A percentile compares a stretch with the other conserved stretches of the same genome.
Conservation (phyloP, 2,329 filamentous ascomycete genomes). For the Trichoderma sp. region DNA sequence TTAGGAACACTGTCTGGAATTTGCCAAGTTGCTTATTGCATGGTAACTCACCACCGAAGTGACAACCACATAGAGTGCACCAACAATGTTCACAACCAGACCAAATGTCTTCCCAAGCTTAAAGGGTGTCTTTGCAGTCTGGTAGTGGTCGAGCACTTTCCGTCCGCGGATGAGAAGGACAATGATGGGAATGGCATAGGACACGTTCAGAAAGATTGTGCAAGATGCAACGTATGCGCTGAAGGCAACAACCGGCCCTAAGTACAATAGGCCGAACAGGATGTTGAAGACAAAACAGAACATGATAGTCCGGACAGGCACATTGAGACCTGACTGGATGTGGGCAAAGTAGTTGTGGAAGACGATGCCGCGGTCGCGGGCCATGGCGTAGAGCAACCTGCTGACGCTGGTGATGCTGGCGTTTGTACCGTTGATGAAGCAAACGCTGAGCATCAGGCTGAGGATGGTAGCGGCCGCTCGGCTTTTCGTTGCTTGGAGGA, state of each 20-base stretch:
- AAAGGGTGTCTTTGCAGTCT: slow-evolving; percentile 12
- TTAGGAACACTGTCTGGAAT: not conserved
- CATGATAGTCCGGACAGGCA: slow-evolving; percentile 22
- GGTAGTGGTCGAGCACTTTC: slow-evolving; percentile 18
- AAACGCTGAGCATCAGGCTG: slow-evolving; percentile 15
- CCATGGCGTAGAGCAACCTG: slow-evolving; percentile 20
- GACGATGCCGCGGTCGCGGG: slow-evolving; percentile 18
- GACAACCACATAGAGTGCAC: slow-evolving; percentile 12
- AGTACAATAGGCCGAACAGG: slow-evolving; percentile 12
- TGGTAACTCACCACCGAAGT: slow-evolving; percentile 17
- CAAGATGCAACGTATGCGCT: slow-evolving; percentile 21
- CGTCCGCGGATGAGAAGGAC: slow-evolving; percentile 13
- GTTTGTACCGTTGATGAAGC: slow-evolving; percentile 21
- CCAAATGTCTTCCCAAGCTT: slow-evolving; percentile 8
- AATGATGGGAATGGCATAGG: slow-evolving; percentile 12
- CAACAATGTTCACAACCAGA: slow-evolving; percentile 6
- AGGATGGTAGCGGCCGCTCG: slow-evolving; percentile 17
- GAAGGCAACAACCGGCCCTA: slow-evolving; percentile 10
- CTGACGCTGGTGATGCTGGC: slow-evolving; percentile 23
- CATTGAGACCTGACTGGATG: slow-evolving; percentile 16
- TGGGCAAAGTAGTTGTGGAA: slow-evolving; percentile 21
- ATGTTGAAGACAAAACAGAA: slow-evolving; percentile 24
- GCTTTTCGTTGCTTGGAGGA: slow-evolving; percentile 19
- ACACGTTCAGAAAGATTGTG: slow-evolving; percentile 23
- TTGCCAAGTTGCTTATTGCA: not conserved